Evolutionary conservation across 2,329 filamentous ascomycete species (phyloP), one percentile per base, ranked within the genome.

Genomic region (Fusarium anthophilum): DNA sequence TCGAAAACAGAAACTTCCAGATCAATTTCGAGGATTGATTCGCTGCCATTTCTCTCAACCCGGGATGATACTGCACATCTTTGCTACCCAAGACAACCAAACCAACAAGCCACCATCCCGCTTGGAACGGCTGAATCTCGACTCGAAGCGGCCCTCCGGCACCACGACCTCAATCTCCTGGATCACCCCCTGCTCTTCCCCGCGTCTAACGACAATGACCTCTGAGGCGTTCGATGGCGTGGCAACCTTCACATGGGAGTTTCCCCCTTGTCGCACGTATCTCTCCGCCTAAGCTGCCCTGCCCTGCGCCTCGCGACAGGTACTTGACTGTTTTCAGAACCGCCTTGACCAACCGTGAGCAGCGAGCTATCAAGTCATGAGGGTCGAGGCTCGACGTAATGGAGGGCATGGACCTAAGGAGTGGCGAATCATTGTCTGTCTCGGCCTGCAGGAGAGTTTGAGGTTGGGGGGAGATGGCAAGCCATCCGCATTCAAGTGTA

Each of bases 361-460:
- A 66, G 55, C 20, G 37, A 58, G 53, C 38, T 48, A 68, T 47
- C n/a, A 51, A 53, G 59, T 74, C 70, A 74, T 63, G 59, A 74
- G 70, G 58, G 43, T 32, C 45, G 50, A 55, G 38, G 41, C 44
- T 68, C 62, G 58, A 71, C 62, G 71, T 63, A 60, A 72, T 62
- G 58, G 70, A 74, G 70, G 70, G 71, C 50, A 61, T 59, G 30
- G 38, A 62, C 57, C 55, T 55, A 48, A 47, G 50, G 50, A 58
- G 37, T 47, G 30, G 39, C 71, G 66, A 74, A 74, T 74, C 71
- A 74, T 22, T 37, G 28, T 54, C 37, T 48, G 66, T 53, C 62
- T 74, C 50, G 58, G 62, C 54, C 57, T 68, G 62, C 22, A 24
- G 45, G 70, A 74, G 58, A 74, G 71, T 74, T 74, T 74, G 71